phyloP scores from a whole-genome alignment of 2,329 filamentous ascomycete genomes.

The Tolypocladium endophyticum region DNA sequence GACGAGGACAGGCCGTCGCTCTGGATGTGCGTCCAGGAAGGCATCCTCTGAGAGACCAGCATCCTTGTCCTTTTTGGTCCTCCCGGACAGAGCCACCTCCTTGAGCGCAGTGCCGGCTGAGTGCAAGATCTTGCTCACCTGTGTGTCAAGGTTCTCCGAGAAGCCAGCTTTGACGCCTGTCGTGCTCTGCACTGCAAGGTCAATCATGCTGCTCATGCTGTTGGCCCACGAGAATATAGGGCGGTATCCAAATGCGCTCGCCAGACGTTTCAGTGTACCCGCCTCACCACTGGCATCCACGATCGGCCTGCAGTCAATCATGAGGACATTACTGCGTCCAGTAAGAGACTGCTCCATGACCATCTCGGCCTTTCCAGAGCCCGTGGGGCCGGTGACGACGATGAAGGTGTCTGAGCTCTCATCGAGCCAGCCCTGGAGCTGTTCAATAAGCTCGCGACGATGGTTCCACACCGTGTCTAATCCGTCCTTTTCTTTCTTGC shows the following conservation, averaged over 20 bases:
- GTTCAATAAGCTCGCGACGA: conserved; percentile 68
- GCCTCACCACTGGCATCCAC: conserved; percentile 84
- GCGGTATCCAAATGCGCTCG: conserved; percentile 74
- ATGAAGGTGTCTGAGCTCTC: conserved; percentile 89
- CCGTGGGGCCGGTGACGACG: conserved; percentile 83
- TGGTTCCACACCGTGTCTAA: conserved; percentile 82
- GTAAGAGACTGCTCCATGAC: conserved; percentile 76
- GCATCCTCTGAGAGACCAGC: conserved; percentile 67
- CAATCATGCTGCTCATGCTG: conserved; percentile 82
- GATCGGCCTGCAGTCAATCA: conserved; percentile 89
- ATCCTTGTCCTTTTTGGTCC: conserved; percentile 66
- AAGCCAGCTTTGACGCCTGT: conserved; percentile 92
- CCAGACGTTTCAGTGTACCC: conserved; percentile 72
- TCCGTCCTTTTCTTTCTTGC: conserved; percentile 49
- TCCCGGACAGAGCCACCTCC: conserved; percentile 58
- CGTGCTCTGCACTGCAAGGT: conserved; percentile 85
- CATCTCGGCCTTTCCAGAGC: conserved; percentile 82
- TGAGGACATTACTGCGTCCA: conserved; percentile 63
- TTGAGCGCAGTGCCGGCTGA: conserved; percentile 74
- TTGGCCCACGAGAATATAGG: conserved; percentile 97
- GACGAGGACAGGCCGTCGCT: conserved; percentile 70
- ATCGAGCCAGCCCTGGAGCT: conserved; percentile 75
- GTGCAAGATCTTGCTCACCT: conserved; percentile 80
- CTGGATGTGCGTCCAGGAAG: conserved; percentile 81
- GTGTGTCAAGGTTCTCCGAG: conserved; percentile 82